Conservation (phyloP, 2,329 filamentous ascomycete genomes). For the Diaporthe citriasiana region DNA sequence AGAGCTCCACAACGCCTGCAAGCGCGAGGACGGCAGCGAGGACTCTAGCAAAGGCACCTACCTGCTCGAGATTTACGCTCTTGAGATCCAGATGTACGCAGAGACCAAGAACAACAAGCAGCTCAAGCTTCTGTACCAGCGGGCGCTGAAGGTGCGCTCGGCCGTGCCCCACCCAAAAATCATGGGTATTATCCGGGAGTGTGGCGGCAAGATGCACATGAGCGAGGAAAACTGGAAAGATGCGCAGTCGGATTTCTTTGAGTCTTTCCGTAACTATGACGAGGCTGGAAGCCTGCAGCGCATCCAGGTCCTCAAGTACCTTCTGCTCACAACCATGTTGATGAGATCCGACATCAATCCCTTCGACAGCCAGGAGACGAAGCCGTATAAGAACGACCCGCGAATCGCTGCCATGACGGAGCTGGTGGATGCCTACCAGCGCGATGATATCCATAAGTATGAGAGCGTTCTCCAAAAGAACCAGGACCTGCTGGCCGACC, state of each 20-base stretch:
- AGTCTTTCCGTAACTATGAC: conserved; percentile 98
- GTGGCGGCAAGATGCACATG: conserved; percentile 99
- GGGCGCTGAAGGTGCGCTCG: conserved; percentile 92
- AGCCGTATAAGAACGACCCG: conserved; percentile 96
- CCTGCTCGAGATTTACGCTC: conserved; percentile 92
- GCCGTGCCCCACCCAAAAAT: conserved; percentile 98
- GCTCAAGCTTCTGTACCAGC: conserved; percentile 91
- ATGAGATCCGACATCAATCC: conserved; percentile 99
- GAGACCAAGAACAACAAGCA: conserved; percentile 98
- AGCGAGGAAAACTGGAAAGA: conserved; percentile 99
- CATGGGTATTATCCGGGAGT: conserved; percentile 99
- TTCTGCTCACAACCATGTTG: conserved; percentile 96
- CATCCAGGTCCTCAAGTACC: conserved; percentile 97
- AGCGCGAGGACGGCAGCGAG: conserved; percentile 86
- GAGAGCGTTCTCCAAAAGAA: conserved; percentile 89
- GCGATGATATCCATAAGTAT: conserved; percentile 93
- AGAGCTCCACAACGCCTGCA: conserved; percentile 91
- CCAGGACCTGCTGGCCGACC: conserved; percentile 88
- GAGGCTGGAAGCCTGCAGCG: conserved; percentile 96
- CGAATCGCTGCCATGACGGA: conserved; percentile 98
- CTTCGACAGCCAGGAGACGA: conserved; percentile 98
- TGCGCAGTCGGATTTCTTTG: conserved; percentile 97
- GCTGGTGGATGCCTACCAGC: conserved; percentile 95
- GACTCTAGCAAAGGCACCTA: conserved; percentile 98
- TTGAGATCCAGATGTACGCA: conserved; percentile 99